phyloP scores from a whole-genome alignment of 2,329 filamentous ascomycete species.

The Chalaropsis ovoidea region DNA sequence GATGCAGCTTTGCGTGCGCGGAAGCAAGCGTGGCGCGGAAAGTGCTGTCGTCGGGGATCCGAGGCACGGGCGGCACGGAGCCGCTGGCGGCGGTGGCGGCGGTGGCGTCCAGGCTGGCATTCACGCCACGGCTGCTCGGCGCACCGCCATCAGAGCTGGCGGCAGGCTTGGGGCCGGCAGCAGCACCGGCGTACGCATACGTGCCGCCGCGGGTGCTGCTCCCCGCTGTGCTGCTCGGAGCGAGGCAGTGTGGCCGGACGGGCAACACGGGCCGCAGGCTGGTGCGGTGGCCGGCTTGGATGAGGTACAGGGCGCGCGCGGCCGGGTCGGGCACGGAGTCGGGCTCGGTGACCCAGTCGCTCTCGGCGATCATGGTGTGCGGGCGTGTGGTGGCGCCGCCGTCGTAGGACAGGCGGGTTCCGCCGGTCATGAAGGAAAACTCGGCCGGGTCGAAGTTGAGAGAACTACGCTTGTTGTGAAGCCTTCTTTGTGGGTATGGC shows the following conservation, averaged over 20 bases:
- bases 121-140: background rate
- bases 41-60: background rate
- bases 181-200: background rate
- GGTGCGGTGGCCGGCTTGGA: background rate
- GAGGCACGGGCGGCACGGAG: slow-evolving; percentile 15
- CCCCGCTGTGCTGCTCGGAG: background rate
- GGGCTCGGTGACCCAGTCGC: slow-evolving; percentile 22
- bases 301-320: background rate
- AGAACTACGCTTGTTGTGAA: slow-evolving; percentile 8
- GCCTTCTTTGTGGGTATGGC: background rate
- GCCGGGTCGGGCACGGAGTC: slow-evolving; percentile 11
- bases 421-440: slow-evolving; percentile 12
- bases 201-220: background rate
- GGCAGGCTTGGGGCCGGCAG: background rate
- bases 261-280: background rate
- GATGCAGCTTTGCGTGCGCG: background rate
- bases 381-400: slow-evolving; percentile 1
- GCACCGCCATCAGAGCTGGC: background rate
- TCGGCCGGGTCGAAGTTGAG: slow-evolving; percentile 13
- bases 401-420: slow-evolving; percentile 11
- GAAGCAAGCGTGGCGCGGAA: background rate
- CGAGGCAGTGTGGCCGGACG: slow-evolving; percentile 1
- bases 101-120: background rate
- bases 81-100: background rate
- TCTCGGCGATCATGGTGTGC: slow-evolving; percentile 10